Conservation (phyloP, 2,329 filamentous ascomycete species). For the Malbranchea zuffiana region DNA sequence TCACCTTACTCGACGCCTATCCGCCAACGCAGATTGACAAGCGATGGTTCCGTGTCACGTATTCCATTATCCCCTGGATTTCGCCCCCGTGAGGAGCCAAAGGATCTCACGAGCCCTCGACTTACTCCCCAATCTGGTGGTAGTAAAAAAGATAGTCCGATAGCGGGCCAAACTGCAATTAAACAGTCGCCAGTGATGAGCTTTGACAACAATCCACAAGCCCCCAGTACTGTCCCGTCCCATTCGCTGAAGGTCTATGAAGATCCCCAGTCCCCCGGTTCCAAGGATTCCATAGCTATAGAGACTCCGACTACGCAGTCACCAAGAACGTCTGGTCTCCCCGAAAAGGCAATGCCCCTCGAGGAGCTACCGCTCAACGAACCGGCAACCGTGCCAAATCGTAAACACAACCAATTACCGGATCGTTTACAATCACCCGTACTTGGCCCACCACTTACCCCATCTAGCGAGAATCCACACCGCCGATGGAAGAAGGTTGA, state of each 20-base stretch:
- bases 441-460: slow-evolving; percentile 4
- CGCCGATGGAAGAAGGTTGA: slow-evolving; percentile 27
- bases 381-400: slow-evolving; percentile 18
- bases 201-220: too few species aligned
- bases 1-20: slow-evolving; percentile 5
- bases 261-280: slow-evolving; percentile 36
- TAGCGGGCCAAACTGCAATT: background rate
- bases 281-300: slow-evolving; percentile 19
- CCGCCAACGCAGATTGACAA: slow-evolving; percentile 6
- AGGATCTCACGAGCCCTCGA: slow-evolving; percentile 10
- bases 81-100: slow-evolving; percentile 10
- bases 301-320: slow-evolving; percentile 14
- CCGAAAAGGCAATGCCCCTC: slow-evolving; percentile 23
- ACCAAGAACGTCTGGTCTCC: slow-evolving; percentile 17
- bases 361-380: slow-evolving; percentile 33
- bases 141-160: slow-evolving; percentile 9
- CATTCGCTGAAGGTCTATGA: slow-evolving; percentile 40
- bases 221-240: too few species aligned
- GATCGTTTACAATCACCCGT: slow-evolving; percentile 8
- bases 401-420: slow-evolving; percentile 19
- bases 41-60: slow-evolving; percentile 11
- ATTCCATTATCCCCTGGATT: slow-evolving; percentile 11
- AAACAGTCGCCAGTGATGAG: background rate
- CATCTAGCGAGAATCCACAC: slow-evolving; percentile 19
- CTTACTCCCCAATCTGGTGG: slow-evolving; percentile 10